A percentile compares a stretch with the other conserved stretches of the same genome.
These are phyloP conservation scores for Lodderomyces theae DNA, from an alignment of 1,139 yeast genomes.

Conservation along the genomic window DNA sequence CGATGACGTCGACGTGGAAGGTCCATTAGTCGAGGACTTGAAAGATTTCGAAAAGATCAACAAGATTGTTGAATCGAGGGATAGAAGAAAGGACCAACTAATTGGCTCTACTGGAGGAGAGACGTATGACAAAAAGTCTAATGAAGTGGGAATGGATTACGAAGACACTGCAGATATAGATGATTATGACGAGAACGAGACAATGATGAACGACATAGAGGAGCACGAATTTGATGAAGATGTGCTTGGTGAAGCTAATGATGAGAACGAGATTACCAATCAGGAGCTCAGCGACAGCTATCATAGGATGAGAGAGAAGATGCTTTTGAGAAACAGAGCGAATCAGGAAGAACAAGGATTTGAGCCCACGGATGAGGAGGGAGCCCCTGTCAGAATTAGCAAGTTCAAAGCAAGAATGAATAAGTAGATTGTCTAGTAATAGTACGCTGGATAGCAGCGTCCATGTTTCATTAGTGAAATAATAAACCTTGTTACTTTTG, in stretches of 20 bases:
- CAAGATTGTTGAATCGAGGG: conserved; percentile 38
- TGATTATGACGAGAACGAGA: conserved; percentile 40
- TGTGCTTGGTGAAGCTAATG: too few species aligned
- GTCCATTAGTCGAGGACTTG: conserved; percentile 53
- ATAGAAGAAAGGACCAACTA: conserved; percentile 14
- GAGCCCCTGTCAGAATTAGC: conserved; percentile 58
- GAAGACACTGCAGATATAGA: conserved; percentile 20
- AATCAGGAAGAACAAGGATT: conserved; percentile 51
- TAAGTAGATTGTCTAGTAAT: neutral
- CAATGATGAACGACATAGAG: conserved; percentile 34
- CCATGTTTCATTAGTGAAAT: neutral
- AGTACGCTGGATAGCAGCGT: neutral
- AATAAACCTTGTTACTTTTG: too few species aligned
- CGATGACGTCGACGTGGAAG: conserved; percentile 52
- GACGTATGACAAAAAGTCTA: conserved; percentile 18
- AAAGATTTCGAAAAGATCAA: conserved; percentile 57
- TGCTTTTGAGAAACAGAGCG: conserved; percentile 45
- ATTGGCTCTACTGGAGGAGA: neutral
- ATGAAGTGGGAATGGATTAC: conserved; percentile 20
- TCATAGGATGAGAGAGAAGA: conserved; percentile 52
- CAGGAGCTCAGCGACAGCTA: conserved; percentile 55
- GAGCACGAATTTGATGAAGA: conserved; percentile 39
- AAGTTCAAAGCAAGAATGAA: conserved; percentile 53
- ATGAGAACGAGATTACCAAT: conserved; percentile 30
- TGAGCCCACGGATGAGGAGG: conserved; percentile 71